Conservation (phyloP, 805 yeast species). For the Wickerhamiella allomyrinae region DNA sequence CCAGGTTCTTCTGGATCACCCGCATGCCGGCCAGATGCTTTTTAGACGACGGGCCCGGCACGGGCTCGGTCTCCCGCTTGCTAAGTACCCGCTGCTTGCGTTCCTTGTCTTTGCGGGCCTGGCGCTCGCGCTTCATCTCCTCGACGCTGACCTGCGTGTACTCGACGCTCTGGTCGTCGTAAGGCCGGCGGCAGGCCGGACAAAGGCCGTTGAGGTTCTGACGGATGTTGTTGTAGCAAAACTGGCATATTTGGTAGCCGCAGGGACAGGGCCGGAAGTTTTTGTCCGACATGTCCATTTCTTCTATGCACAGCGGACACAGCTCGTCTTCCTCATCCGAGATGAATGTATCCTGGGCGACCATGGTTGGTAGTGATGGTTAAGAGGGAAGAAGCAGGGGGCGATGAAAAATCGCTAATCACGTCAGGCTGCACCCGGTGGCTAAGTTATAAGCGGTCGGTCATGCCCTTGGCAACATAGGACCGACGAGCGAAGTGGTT, state of each 20-base stretch:
- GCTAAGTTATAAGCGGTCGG: too few species aligned
- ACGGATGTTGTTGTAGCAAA: slow-evolving; percentile 91
- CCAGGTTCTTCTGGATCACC: slow-evolving; percentile 95
- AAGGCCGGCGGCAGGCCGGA: slow-evolving; percentile 92
- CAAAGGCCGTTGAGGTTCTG: slow-evolving; percentile 89
- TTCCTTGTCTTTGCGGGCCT: slow-evolving; percentile 61
- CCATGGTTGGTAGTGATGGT: too few species aligned
- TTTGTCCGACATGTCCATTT: slow-evolving; percentile 90
- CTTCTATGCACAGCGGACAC: slow-evolving; percentile 93
- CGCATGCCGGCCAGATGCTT: slow-evolving; percentile 94
- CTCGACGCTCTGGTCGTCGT: slow-evolving; percentile 86
- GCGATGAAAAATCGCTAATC: too few species aligned
- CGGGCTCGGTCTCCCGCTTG: slow-evolving; percentile 76
- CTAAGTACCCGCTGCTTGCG: slow-evolving; percentile 78
- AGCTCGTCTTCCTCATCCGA: slow-evolving; percentile 72
- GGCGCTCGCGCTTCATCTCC: slow-evolving; percentile 70
- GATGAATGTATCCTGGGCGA: slow-evolving; percentile 36
- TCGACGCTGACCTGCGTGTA: slow-evolving; percentile 73
- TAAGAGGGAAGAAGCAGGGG: too few species aligned
- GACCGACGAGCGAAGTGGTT: too few species aligned
- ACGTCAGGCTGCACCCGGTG: too few species aligned
- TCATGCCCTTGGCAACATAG: too few species aligned
- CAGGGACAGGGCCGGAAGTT: slow-evolving; percentile 99
- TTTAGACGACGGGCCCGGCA: slow-evolving; percentile 29
- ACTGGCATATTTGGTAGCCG: slow-evolving; percentile 96